Evolutionary conservation across 345 rosid genomes (phyloP).

Genomic region (Limnanthes douglasii): DNA sequence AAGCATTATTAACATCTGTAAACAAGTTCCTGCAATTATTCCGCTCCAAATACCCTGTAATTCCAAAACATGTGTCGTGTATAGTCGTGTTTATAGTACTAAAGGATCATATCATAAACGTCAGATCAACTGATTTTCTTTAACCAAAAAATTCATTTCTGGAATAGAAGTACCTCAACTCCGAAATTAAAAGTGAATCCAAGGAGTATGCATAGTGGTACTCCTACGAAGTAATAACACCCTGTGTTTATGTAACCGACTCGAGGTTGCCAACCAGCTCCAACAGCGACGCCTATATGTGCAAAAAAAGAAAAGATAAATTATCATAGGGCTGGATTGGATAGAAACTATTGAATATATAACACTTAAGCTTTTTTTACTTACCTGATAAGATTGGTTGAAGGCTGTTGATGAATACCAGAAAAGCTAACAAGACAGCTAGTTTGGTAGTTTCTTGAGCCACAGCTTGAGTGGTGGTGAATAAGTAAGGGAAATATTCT

Average conservation of each 20-base stretch:
- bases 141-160: neutral
- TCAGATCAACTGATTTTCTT: neutral
- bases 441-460: conserved; percentile 68
- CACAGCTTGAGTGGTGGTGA: conserved; percentile 60
- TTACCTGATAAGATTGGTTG: conserved; percentile 83
- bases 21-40: conserved; percentile 69
- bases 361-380: neutral
- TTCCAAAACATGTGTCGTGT: neutral
- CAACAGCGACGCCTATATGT: conserved; percentile 73
- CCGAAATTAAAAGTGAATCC: conserved; percentile 70
- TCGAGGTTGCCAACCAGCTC: conserved; percentile 91
- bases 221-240: conserved; percentile 69
- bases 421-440: conserved; percentile 47
- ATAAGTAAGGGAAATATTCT: conserved; percentile 60
- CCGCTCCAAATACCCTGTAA: conserved; percentile 94
- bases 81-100: no score
- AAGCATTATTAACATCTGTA: conserved; percentile 61
- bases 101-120: neutral
- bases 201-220: conserved; percentile 72
- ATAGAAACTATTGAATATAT: neutral
- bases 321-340: neutral
- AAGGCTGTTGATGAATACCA: conserved; percentile 75
- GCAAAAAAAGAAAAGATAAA: neutral
- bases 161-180: conserved; percentile 24
- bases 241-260: conserved; percentile 80